These are phyloP conservation scores for Boeremia lycopersici DNA, from an alignment of 2,329 filamentous ascomycete genomes.

Conservation along the genomic window DNA sequence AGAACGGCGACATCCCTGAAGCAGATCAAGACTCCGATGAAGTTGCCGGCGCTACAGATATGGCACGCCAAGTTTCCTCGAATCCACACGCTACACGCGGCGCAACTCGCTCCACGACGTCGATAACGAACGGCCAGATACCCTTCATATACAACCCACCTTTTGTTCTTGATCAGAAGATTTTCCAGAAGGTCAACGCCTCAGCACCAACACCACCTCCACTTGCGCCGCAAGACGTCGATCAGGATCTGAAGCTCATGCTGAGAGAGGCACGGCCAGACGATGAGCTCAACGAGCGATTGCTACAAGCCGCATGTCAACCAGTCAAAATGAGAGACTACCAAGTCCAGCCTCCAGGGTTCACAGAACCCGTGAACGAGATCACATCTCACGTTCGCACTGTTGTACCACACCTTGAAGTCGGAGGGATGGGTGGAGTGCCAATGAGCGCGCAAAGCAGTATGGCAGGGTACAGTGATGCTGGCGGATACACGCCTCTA, in stretches of 20 bases:
- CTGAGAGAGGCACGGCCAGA: slow-evolving; percentile 45
- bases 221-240: slow-evolving; percentile 51
- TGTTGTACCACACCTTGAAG: slow-evolving; percentile 42
- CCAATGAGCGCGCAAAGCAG: slow-evolving; percentile 50
- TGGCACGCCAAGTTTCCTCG: slow-evolving; percentile 65
- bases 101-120: slow-evolving; percentile 59
- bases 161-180: slow-evolving; percentile 52
- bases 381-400: slow-evolving; percentile 40
- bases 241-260: slow-evolving; percentile 58
- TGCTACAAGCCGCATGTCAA: slow-evolving; percentile 44
- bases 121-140: slow-evolving; percentile 48
- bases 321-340: slow-evolving; percentile 43
- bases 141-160: slow-evolving; percentile 52
- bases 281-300: slow-evolving; percentile 47
- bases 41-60: slow-evolving; percentile 58
- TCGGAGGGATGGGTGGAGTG: slow-evolving; percentile 41
- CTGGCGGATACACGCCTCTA: slow-evolving; percentile 44
- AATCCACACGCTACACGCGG: slow-evolving; percentile 61
- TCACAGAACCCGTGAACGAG: slow-evolving; percentile 38
- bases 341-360: slow-evolving; percentile 43
- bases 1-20: slow-evolving; percentile 47
- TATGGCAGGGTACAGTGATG: slow-evolving; percentile 44
- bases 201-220: slow-evolving; percentile 54
- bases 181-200: slow-evolving; percentile 55
- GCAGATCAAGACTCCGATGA: slow-evolving; percentile 46